Evolutionary conservation across 2,329 filamentous ascomycete species (phyloP), one percentile per base, ranked within the genome.

Genomic region (Cryphonectria carpinicola): DNA sequence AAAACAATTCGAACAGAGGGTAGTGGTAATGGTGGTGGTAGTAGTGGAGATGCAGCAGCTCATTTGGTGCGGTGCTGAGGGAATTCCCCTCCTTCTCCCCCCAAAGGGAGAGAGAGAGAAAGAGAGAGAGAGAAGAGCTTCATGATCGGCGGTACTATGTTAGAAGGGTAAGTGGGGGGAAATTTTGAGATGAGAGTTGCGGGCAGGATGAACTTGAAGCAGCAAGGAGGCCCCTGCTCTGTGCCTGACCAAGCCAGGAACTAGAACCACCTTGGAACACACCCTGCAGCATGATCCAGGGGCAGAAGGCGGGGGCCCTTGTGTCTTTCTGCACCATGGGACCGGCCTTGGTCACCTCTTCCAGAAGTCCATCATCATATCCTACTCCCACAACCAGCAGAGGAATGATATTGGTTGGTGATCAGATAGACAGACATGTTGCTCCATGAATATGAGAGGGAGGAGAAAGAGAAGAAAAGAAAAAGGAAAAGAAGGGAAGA

Each of bases 221-320:
- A 37, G 22, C 58, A 61, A 8, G 58, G 58, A 61, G 8, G 22
- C 22, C 35, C 58, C 58, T 61, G 58, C 17, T 11, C 3, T 17
- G 25, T 25, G 52, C n/a, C 52, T 32, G 11, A 56, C 52, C 52
- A 56, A 56, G 58, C 58, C 17, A 5, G 17, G 32, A 32, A 61
- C 58, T 61, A 61, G 58, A 39, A 37, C 58, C 28, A 8, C 35
- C 22, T 62, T 62, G 60, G 61, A 64, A 64, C 61, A 39, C 61
- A 43, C 61, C 61, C 37, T 64, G 61, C 61, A 43, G 39, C 61
- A 43, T 8, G 39, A 64, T 64, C 61, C 61, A 64, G 61, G 61
- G 61, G 61, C n/a, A 41, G 11, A 62, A 32, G 37, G 41, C 14
- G 39, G n/a, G 61, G 39, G 41, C 39, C 61, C 61, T 25, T 64